These are phyloP conservation scores for Exophiala aquamarina DNA, from an alignment of 2,329 filamentous ascomycete genomes.

Conservation along the genomic window DNA sequence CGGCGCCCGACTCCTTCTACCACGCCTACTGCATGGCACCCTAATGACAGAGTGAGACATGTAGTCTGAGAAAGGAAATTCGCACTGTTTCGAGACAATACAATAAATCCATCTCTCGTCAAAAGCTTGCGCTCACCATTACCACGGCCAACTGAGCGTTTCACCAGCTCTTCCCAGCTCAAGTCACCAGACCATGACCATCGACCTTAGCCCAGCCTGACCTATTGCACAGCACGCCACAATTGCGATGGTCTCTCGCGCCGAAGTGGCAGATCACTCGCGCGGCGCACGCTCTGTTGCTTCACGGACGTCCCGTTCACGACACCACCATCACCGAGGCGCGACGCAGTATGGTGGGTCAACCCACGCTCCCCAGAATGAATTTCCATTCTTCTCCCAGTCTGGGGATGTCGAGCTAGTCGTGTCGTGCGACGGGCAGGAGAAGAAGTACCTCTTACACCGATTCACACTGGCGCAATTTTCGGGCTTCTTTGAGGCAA, in stretches of 20 bases:
- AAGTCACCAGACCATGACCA: too few species aligned
- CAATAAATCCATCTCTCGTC: too few species aligned
- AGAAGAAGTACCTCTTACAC: constrained; percentile 85
- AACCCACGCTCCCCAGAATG: constrained; percentile 73
- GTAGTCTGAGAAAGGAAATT: too few species aligned
- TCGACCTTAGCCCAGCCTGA: too few species aligned
- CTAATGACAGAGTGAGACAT: too few species aligned
- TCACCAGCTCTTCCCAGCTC: too few species aligned
- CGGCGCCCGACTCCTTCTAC: too few species aligned
- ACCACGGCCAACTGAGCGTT: too few species aligned
- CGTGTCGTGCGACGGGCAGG: constrained; percentile 67
- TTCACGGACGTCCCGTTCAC: constrained; percentile 60
- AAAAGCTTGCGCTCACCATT: too few species aligned
- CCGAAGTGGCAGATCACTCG: constrained; percentile 51
- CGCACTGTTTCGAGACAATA: too few species aligned
- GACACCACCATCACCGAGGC: constrained; percentile 67
- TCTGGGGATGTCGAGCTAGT: constrained; percentile 92
- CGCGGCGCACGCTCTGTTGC: constrained; percentile 63
- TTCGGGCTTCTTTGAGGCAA: constrained; percentile 90
- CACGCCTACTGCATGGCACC: too few species aligned
- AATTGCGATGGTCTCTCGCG: constrained; percentile 41
- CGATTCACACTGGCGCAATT: constrained; percentile 83
- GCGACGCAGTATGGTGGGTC: constrained; percentile 79
- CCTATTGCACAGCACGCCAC: too few species aligned
- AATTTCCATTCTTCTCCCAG: constrained; percentile 87